Percentiles rank a stretch among this genome's conserved stretches.
phyloP scores from a whole-genome alignment of 1,284 basidiomycete species.

The Marasmius fiardii region DNA sequence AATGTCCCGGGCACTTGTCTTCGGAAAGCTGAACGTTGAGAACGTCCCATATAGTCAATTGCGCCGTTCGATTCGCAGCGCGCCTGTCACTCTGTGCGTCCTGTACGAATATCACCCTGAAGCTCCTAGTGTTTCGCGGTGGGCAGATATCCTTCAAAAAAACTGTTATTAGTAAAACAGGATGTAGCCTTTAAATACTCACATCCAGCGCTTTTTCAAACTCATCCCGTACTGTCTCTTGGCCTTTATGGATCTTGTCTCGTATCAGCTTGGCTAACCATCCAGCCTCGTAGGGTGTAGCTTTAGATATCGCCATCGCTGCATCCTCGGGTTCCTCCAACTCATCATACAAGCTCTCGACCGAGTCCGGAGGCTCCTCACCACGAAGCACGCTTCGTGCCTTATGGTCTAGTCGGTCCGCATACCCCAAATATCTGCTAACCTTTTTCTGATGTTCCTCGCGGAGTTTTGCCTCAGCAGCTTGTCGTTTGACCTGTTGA shows the following conservation, averaged over 20 bases:
- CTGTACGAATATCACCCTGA: conserved; percentile 73
- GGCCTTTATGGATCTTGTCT: conserved; percentile 47
- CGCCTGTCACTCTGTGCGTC: conserved; percentile 61
- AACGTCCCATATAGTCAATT: conserved; percentile 86
- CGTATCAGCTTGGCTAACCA: conserved; percentile 62
- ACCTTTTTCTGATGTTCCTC: conserved; percentile 52
- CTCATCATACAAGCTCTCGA: conserved; percentile 66
- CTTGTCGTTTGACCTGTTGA: conserved; percentile 43
- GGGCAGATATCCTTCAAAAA: conserved; percentile 69
- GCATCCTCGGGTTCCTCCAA: conserved; percentile 51
- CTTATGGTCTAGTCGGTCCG: conserved; percentile 54
- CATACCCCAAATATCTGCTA: conserved; percentile 44
- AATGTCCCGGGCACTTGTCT: conserved; percentile 45
- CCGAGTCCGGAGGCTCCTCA: conserved; percentile 54
- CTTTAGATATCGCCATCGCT: conserved; percentile 36
- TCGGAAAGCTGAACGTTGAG: conserved; percentile 50
- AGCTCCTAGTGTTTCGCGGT: conserved; percentile 74
- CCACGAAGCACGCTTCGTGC: conserved; percentile 38
- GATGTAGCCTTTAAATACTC: conserved; percentile 16
- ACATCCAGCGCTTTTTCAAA: conserved; percentile 73
- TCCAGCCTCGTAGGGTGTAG: conserved; percentile 48
- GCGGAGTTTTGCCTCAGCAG: conserved; percentile 50
- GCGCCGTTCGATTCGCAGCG: conserved; percentile 57
- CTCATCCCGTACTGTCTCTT: conserved; percentile 49
- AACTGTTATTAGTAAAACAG: conserved; percentile 7